Conservation (phyloP, 768 basidiomycete species). For the Serendipita sp. region DNA sequence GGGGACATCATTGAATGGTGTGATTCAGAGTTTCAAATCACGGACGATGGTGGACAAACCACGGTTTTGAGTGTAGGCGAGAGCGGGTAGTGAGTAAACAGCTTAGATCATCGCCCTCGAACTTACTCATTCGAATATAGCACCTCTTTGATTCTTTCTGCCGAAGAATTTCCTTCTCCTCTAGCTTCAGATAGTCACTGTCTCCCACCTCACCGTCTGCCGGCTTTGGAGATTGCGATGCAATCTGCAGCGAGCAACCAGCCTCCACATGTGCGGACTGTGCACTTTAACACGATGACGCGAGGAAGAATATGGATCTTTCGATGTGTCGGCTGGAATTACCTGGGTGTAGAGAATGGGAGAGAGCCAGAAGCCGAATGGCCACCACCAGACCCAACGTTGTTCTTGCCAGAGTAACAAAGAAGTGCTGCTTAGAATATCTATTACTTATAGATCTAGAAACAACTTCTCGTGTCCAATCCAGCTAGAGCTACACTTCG, state of each 20-base stretch:
- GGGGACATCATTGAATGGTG: slow-evolving; percentile 1
- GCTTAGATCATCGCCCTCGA: neutral
- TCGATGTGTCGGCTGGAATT: neutral
- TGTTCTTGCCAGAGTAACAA: neutral
- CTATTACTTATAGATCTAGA: too few species aligned
- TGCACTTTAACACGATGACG: neutral
- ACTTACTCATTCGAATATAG: neutral
- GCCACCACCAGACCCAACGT: slow-evolving; percentile 1
- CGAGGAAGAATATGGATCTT: neutral
- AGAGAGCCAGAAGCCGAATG: neutral
- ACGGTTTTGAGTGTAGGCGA: neutral
- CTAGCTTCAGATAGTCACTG: neutral
- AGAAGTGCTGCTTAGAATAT: too few species aligned
- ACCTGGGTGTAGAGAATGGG: neutral
- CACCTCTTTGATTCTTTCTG: neutral
- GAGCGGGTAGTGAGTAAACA: neutral
- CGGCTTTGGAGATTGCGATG: neutral
- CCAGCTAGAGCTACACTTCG: too few species aligned
- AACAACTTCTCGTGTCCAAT: too few species aligned
- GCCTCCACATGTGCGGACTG: neutral
- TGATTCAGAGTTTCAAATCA: neutral
- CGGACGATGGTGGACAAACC: neutral
- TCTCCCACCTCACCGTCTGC: neutral
- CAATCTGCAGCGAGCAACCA: neutral
- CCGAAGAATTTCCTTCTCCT: neutral